Evolutionary conservation across 2,329 filamentous ascomycete genomes (phyloP).

Genomic region (Neofusicoccum ribis): DNA sequence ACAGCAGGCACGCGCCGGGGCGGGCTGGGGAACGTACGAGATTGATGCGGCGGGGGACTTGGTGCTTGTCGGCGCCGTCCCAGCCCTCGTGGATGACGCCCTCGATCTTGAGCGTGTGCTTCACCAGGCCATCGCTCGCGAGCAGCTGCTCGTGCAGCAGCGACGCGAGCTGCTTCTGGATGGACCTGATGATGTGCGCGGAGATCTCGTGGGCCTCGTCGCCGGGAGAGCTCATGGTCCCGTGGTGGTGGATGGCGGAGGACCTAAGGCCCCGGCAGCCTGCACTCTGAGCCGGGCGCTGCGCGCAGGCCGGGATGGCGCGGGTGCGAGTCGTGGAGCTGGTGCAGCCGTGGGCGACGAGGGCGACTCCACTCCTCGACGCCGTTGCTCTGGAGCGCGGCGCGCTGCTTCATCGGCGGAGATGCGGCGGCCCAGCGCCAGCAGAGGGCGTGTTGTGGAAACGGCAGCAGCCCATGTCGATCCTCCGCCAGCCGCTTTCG

Average conservation of each 20-base stretch:
- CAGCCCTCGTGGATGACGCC: slow-evolving; percentile 10
- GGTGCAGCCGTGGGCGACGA: not conserved
- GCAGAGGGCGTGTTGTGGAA: not conserved
- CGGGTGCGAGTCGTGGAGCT: not conserved
- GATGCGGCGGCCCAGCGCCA: too few relatives aligned
- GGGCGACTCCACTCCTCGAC: not conserved
- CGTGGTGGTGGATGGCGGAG: not conserved
- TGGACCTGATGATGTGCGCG: not conserved
- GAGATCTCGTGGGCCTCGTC: slow-evolving; percentile 4
- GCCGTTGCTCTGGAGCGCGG: not conserved
- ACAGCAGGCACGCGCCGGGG: not conserved
- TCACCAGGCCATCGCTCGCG: not conserved
- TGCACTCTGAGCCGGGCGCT: not conserved
- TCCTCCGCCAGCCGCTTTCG: not conserved
- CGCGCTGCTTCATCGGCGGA: not conserved
- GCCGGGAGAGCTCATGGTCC: slow-evolving; percentile 3
- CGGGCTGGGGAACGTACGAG: not conserved
- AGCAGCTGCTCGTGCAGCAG: slow-evolving; percentile 4
- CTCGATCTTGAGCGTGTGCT: not conserved
- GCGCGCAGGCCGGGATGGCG: not conserved
- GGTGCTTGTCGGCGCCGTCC: not conserved
- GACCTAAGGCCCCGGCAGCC: not conserved
- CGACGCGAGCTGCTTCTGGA: not conserved
- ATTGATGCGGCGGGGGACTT: not conserved
- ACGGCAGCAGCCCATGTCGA: not conserved